Evolutionary conservation across 164 flowering plant species (phyloP).

Genomic region (Houttuynia cordata): DNA sequence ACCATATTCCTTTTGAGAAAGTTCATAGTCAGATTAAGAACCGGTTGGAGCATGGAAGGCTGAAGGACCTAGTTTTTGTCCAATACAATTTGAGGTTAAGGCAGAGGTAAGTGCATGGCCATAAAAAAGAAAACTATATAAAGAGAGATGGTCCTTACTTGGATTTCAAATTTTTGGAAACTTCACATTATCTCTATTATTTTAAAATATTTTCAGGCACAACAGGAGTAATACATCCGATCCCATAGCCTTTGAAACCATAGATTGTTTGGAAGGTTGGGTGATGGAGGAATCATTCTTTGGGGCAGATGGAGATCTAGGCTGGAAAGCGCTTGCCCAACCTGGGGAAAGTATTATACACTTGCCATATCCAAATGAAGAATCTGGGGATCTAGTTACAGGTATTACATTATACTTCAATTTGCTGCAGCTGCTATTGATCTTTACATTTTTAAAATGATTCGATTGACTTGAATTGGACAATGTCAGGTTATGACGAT

Average conservation of each 20-base stretch:
- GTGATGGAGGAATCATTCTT: slow-evolving; percentile 30
- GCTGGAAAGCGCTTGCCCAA: slow-evolving; percentile 49
- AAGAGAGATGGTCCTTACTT: not conserved
- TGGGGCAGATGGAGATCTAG: slow-evolving; percentile 26
- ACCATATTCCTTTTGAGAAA: slow-evolving; percentile 31
- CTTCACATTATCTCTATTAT: not conserved
- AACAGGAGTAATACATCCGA: slow-evolving; percentile 23
- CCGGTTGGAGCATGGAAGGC: slow-evolving; percentile 56
- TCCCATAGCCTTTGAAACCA: slow-evolving; percentile 40
- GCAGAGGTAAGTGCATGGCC: slow-evolving; percentile 32
- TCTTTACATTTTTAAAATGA: not conserved
- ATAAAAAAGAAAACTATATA: too few species aligned
- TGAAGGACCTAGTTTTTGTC: slow-evolving; percentile 58
- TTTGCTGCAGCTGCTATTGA: not conserved
- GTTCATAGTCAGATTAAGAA: slow-evolving; percentile 35
- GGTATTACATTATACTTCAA: not conserved
- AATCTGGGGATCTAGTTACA: not conserved
- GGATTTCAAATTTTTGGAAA: not conserved
- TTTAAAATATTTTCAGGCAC: slow-evolving; percentile 16
- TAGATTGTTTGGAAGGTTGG: slow-evolving; percentile 44
- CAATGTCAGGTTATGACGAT: not conserved
- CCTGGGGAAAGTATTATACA: slow-evolving; percentile 22
- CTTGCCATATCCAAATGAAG: slow-evolving; percentile 1
- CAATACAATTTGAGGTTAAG: slow-evolving; percentile 49
- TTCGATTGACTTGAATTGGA: not conserved